phyloP scores from a whole-genome alignment of 805 yeast species.

The Komagataella phaffii region DNA sequence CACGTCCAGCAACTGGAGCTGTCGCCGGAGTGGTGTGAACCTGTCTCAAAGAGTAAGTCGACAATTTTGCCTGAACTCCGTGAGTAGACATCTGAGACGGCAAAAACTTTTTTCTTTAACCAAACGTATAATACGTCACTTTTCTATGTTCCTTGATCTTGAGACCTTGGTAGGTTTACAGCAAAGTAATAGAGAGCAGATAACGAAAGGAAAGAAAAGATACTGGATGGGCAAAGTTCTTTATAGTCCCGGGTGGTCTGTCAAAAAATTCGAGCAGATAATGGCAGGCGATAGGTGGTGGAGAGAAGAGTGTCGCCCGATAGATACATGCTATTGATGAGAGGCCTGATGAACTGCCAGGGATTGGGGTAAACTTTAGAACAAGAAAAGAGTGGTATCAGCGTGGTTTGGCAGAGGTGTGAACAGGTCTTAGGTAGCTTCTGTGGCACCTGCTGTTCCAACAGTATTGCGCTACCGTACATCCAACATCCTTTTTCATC shows the following conservation, averaged over 20 bases:
- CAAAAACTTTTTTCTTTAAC: background rate
- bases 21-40: constrained; percentile 7
- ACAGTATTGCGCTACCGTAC: background rate
- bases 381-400: no score
- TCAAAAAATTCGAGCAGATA: background rate
- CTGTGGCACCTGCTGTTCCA: background rate
- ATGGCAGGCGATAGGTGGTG: background rate
- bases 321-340: background rate
- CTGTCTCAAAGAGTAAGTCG: constrained; percentile 24
- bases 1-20: constrained; percentile 4
- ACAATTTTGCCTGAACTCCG: constrained; percentile 21
- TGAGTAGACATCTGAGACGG: constrained; percentile 8
- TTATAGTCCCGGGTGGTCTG: background rate
- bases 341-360: no score
- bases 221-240: background rate
- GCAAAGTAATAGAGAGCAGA: background rate
- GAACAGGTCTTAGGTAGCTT: no score
- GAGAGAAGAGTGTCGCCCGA: background rate
- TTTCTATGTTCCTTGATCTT: background rate
- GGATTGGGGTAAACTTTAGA: no score
- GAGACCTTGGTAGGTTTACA: background rate
- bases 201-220: background rate
- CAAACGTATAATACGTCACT: background rate
- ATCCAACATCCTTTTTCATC: background rate
- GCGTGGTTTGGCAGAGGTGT: background rate